Percentiles rank a stretch among this genome's conserved stretches.
These are phyloP conservation scores for Rhizopogon vulgaris DNA, from an alignment of 768 basidiomycete genomes.

Conservation along the genomic window DNA sequence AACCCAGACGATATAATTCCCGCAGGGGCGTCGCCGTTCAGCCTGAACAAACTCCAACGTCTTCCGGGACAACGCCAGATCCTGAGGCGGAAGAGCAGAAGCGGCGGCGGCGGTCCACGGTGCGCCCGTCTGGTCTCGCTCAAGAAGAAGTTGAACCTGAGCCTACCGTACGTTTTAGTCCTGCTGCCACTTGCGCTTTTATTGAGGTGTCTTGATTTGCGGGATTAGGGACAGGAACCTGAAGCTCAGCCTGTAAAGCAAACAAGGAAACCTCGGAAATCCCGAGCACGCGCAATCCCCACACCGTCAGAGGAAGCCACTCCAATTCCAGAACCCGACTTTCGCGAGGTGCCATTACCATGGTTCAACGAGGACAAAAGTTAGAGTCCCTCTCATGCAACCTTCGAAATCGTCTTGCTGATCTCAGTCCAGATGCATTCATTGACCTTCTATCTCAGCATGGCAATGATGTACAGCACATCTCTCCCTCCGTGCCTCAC, in stretches of 20 bases:
- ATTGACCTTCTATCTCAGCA: conserved; percentile 51
- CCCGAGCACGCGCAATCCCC: conserved; percentile 21
- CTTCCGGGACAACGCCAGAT: conserved; percentile 48
- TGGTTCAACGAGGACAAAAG: conserved; percentile 71
- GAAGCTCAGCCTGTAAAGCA: conserved; percentile 28
- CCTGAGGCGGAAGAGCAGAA: conserved; percentile 58
- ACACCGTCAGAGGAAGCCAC: conserved; percentile 19
- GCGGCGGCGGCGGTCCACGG: conserved; percentile 33
- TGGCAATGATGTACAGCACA: conserved; percentile 63
- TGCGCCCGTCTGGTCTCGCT: conserved; percentile 22
- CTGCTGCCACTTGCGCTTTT: neutral
- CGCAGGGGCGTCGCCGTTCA: conserved; percentile 35
- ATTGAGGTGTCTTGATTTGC: neutral
- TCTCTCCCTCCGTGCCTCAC: conserved; percentile 60
- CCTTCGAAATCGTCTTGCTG: conserved; percentile 7
- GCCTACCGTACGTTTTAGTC: neutral
- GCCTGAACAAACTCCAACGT: conserved; percentile 41
- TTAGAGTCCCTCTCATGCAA: conserved; percentile 22
- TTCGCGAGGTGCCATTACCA: conserved; percentile 29
- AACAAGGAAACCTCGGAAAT: conserved; percentile 23
- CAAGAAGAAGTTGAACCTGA: conserved; percentile 22
- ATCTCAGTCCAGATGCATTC: conserved; percentile 27
- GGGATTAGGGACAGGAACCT: conserved; percentile 15
- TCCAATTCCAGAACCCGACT: conserved; percentile 13
- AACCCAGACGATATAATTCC: conserved; percentile 28